Evolutionary conservation across 345 rosid species (phyloP).

Genomic region (Eucalyptus brandiana): DNA sequence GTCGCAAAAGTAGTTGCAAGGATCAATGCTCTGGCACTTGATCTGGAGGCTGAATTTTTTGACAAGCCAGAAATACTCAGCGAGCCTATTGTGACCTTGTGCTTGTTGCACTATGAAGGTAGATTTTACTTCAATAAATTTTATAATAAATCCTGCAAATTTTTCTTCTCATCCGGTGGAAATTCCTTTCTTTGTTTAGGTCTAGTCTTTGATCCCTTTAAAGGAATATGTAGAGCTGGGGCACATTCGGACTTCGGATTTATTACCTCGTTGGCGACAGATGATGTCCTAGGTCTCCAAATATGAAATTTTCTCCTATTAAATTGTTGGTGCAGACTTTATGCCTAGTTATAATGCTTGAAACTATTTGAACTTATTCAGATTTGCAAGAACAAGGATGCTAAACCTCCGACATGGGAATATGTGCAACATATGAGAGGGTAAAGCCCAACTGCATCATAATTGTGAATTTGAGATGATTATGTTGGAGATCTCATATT

Average conservation of each 20-base stretch:
- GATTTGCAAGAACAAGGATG: conserved; percentile 44
- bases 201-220: conserved; percentile 2
- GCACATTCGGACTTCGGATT: conserved; percentile 80
- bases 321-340: not conserved
- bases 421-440: conserved; percentile 63
- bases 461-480: not conserved
- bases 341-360: not conserved
- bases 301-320: too few relatives aligned
- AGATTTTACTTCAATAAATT: not conserved
- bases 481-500: not conserved
- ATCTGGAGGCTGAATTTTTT: conserved; percentile 53
- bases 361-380: too few relatives aligned
- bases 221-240: conserved; percentile 74
- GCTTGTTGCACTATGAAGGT: conserved; percentile 70
- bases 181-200: conserved; percentile 2
- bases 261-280: conserved; percentile 74
- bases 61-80: conserved; percentile 67
- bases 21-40: conserved; percentile 63
- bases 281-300: conserved; percentile 16
- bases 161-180: not conserved
- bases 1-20: conserved; percentile 46
- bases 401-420: conserved; percentile 72
- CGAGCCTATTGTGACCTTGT: conserved; percentile 45
- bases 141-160: not conserved
- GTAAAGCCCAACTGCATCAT: conserved; percentile 1